These are phyloP conservation scores for Syzygium aromaticum DNA, from an alignment of 345 rosid species.

Conservation along the genomic window DNA sequence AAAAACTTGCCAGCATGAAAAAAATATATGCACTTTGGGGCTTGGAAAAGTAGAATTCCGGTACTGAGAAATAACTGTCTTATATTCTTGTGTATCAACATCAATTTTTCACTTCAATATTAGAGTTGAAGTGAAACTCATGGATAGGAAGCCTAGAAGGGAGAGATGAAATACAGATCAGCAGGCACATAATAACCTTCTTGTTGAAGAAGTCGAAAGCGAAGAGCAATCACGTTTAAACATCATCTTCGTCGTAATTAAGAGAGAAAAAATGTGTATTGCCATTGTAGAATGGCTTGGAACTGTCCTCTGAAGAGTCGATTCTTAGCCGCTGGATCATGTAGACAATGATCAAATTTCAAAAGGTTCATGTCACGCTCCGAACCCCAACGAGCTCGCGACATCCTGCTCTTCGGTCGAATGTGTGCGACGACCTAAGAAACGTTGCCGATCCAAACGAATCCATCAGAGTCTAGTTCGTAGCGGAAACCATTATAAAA, in stretches of 20 bases:
- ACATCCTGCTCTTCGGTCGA: too few relatives aligned
- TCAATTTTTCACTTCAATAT: too few relatives aligned
- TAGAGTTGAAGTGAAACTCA: neutral
- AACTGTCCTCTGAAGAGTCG: slow-evolving; percentile 25
- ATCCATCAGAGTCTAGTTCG: too few relatives aligned
- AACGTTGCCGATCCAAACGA: too few relatives aligned
- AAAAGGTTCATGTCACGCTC: neutral
- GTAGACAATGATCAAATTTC: slow-evolving; percentile 25
- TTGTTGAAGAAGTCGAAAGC: slow-evolving; percentile 27
- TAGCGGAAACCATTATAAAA: too few relatives aligned
- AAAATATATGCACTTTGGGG: too few relatives aligned
- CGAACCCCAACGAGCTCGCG: too few relatives aligned
- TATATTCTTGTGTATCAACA: too few relatives aligned
- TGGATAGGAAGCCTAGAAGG: neutral
- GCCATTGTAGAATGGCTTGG: slow-evolving; percentile 12
- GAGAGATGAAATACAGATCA: slow-evolving; percentile 1
- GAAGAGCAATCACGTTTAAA: slow-evolving; percentile 12
- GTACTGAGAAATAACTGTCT: too few relatives aligned
- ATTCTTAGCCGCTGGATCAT: slow-evolving; percentile 30
- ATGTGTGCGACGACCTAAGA: too few relatives aligned
- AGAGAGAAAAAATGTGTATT: neutral
- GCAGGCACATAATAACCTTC: slow-evolving; percentile 15
- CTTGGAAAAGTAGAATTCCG: too few relatives aligned
- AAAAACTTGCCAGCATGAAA: too few relatives aligned
- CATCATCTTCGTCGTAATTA: neutral